Evolutionary conservation across 208 protist genomes (phyloP).

Genomic region (Trypanosoma rangeli): DNA sequence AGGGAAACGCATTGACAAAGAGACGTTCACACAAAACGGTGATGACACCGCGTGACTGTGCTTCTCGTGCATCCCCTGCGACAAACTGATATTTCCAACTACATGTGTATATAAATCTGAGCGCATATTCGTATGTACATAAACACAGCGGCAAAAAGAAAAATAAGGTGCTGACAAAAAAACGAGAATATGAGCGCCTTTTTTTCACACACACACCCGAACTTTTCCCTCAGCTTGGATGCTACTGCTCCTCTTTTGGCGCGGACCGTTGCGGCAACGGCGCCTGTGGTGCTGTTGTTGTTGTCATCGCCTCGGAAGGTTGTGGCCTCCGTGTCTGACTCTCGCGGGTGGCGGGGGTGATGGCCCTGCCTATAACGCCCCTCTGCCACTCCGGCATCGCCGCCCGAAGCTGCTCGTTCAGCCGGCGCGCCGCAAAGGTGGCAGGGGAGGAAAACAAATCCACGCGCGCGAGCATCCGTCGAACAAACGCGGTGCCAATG

Average conservation of each 20-base stretch:
- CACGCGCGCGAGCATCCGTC: slow-evolving; percentile 19
- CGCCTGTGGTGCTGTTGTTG: slow-evolving; percentile 3
- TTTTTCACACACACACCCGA: no score
- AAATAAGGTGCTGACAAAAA: neutral
- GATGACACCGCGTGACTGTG: neutral
- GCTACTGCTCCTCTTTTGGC: no score
- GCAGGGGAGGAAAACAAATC: slow-evolving; percentile 43
- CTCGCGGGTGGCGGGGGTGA: neutral
- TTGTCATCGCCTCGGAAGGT: neutral
- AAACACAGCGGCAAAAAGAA: neutral
- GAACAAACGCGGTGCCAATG: slow-evolving; percentile 6
- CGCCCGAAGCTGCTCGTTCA: slow-evolving; percentile 50
- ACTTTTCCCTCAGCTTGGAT: no score
- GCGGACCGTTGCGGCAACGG: no score
- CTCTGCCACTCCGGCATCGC: slow-evolving; percentile 40
- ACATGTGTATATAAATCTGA: no score
- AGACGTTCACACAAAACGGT: neutral
- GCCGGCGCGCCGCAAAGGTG: slow-evolving; percentile 56
- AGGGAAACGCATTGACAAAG: neutral
- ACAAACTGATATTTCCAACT: no score
- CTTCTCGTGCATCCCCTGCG: no score
- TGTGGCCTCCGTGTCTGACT: neutral
- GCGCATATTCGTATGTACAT: neutral
- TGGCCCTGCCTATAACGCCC: slow-evolving; percentile 9
- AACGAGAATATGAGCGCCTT: neutral